Evolutionary conservation across 2,329 filamentous ascomycete species (phyloP).

Genomic region (Cercospora zeina): DNA sequence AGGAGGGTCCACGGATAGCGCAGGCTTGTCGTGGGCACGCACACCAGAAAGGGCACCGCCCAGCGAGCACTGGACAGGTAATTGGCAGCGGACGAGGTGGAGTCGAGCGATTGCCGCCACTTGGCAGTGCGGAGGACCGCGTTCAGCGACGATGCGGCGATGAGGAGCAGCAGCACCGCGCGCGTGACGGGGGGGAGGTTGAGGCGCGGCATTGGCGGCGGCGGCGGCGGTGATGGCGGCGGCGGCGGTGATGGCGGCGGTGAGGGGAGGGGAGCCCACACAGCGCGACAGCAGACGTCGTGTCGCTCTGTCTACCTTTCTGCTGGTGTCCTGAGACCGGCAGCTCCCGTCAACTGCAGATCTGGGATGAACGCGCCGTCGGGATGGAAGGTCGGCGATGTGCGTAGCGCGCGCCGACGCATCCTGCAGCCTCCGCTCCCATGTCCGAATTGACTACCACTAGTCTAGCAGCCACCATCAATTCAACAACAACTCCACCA

Average conservation of each 20-base stretch:
- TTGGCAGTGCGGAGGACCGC: slow-evolving; percentile 72
- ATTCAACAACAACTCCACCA: background rate
- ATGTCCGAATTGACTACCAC: background rate
- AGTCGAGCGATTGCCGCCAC: slow-evolving; percentile 50
- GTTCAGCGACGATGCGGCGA: slow-evolving; percentile 79
- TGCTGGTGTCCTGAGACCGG: too few species aligned
- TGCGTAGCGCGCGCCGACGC: background rate
- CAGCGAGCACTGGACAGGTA: slow-evolving; percentile 38
- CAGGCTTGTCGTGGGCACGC: slow-evolving; percentile 79
- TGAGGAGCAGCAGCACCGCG: slow-evolving; percentile 70
- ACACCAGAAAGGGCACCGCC: slow-evolving; percentile 73
- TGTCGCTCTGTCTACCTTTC: background rate
- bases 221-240: too few species aligned
- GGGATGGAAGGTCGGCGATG: background rate
- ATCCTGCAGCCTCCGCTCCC: background rate
- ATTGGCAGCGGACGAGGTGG: slow-evolving; percentile 33
- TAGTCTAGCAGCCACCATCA: background rate
- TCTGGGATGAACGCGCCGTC: too few species aligned
- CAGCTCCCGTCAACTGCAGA: background rate
- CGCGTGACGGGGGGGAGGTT: slow-evolving; percentile 92
- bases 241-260: too few species aligned
- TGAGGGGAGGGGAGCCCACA: background rate
- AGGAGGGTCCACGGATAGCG: slow-evolving; percentile 92
- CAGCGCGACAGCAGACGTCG: background rate
- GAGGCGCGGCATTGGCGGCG: slow-evolving; percentile 56